Evolutionary conservation across 768 basidiomycete species (phyloP).

Genomic region (Boletus patriciae): DNA sequence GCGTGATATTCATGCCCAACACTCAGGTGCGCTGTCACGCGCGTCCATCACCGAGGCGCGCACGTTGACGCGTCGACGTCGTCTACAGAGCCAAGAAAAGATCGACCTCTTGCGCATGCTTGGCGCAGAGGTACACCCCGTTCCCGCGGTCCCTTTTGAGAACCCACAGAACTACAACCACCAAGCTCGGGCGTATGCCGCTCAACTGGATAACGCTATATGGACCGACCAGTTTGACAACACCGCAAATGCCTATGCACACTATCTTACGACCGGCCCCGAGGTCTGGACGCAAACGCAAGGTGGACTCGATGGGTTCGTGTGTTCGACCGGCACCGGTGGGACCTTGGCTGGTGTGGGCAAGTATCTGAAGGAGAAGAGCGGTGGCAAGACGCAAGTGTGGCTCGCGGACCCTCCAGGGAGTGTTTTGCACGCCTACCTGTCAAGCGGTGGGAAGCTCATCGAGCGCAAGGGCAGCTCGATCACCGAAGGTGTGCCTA

Average conservation of each 20-base stretch:
- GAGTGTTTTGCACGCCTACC: constrained; percentile 82
- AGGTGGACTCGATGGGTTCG: constrained; percentile 84
- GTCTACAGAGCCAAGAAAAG: constrained; percentile 87
- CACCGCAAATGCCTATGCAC: constrained; percentile 82
- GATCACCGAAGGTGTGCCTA: constrained; percentile 78
- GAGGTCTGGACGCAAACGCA: constrained; percentile 93
- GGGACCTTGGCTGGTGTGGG: constrained; percentile 93
- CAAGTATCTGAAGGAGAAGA: constrained; percentile 80
- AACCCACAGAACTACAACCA: constrained; percentile 97
- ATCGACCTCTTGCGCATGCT: constrained; percentile 97
- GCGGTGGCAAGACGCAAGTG: constrained; percentile 72
- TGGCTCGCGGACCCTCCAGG: constrained; percentile 99
- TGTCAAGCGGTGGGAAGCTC: constrained; percentile 77
- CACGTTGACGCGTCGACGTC: neutral
- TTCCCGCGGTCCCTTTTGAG: constrained; percentile 95
- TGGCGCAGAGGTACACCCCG: constrained; percentile 94
- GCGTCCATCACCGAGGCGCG: neutral
- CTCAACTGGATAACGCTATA: constrained; percentile 70
- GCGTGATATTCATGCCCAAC: constrained; percentile 99
- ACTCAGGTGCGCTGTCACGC: constrained; percentile 61
- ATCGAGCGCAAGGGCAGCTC: constrained; percentile 80
- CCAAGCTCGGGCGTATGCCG: constrained; percentile 88
- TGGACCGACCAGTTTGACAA: constrained; percentile 99
- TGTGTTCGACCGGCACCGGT: constrained; percentile 93
- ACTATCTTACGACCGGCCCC: constrained; percentile 90